Evolutionary conservation across 2,329 filamentous ascomycete genomes (phyloP), one percentile per base, ranked within the genome.

Genomic region (Aspergillus sp.): DNA sequence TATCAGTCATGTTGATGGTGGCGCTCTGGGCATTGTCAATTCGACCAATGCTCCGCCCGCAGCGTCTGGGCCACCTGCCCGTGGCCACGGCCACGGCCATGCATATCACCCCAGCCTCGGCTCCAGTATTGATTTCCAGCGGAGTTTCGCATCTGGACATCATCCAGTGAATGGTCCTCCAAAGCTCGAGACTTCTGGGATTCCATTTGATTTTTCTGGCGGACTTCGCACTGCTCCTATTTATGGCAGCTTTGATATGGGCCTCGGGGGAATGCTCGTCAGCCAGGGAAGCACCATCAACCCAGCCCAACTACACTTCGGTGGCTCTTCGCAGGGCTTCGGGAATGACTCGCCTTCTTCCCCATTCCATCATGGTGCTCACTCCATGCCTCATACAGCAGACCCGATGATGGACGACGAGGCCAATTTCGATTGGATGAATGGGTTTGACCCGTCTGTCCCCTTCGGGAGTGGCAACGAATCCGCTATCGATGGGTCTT

Each of bases 1-100:
- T 24, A 93, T 98, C 52, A 91, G 88, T 53, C 88, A 96, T 58
- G 78, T 96, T 35, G 91, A 95, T 55, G 74, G 76, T 36, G 70
- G 72, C 33, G 75, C 80, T 25, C 74, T 93, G 57, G 83, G 80
- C 47, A 74, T 91, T 62, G 44, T 55, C 19, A 47, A 49, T 41
- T 40, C 48, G 8, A 41, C 44, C 28, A 53, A 51, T 24, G 47
- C 34, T 36, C 47, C 24, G 7, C 32, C 43, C 5, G 37, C 39
- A 3, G 24, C 36, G 8, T 12, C 35, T 10, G 24, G 14, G 8
- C 17, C 19, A 4, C 40, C 53, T 19, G 47, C 48, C 8, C 42
- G 47, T 12, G 43, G 39, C 14, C 53, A 53, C 12, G 43, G 40
- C 15, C 53, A 53, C 29, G 53, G 71, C 51, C 52, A 85, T 64